Conservation (phyloP, 345 rosid genomes). For the Arabis alpina region DNA sequence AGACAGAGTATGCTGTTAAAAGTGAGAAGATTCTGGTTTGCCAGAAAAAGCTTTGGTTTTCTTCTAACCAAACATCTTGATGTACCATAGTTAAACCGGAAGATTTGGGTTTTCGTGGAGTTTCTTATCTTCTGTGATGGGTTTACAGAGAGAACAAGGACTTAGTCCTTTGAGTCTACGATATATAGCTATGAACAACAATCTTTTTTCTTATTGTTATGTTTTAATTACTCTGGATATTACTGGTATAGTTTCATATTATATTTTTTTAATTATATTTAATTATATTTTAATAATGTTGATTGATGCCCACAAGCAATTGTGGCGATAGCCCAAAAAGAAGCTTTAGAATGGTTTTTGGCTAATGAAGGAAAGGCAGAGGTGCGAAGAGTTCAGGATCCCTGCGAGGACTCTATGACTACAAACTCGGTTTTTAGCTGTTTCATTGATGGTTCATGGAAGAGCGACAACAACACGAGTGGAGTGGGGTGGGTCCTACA, state of each 20-base stretch:
- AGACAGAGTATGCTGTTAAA: conserved; percentile 62
- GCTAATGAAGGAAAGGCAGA: too few species aligned
- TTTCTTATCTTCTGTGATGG: too few species aligned
- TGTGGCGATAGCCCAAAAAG: too few species aligned
- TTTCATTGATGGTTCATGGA: too few species aligned
- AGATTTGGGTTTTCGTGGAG: neutral
- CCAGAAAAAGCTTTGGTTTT: conserved; percentile 90
- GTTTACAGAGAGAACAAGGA: conserved; percentile 6
- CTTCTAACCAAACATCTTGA: conserved; percentile 47
- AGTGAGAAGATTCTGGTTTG: conserved; percentile 87
- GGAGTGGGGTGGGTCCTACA: too few species aligned
- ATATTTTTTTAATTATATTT: conserved; percentile 25
- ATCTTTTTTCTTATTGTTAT: neutral
- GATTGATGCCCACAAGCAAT: too few species aligned
- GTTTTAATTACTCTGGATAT: conserved; percentile 8
- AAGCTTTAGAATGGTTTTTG: too few species aligned
- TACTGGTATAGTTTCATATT: conserved; percentile 3
- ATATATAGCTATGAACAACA: conserved; percentile 36
- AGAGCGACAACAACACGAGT: too few species aligned
- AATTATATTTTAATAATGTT: too few species aligned
- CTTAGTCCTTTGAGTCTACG: conserved; percentile 10
- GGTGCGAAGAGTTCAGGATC: too few species aligned
- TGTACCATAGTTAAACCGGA: conserved; percentile 27
- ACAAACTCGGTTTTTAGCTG: too few species aligned
- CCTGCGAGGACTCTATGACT: too few species aligned